A percentile compares a stretch with the other conserved stretches of the same genome.
Evolutionary conservation across 2,329 filamentous ascomycete genomes (phyloP).

Genomic region (Beauveria asiatica): DNA sequence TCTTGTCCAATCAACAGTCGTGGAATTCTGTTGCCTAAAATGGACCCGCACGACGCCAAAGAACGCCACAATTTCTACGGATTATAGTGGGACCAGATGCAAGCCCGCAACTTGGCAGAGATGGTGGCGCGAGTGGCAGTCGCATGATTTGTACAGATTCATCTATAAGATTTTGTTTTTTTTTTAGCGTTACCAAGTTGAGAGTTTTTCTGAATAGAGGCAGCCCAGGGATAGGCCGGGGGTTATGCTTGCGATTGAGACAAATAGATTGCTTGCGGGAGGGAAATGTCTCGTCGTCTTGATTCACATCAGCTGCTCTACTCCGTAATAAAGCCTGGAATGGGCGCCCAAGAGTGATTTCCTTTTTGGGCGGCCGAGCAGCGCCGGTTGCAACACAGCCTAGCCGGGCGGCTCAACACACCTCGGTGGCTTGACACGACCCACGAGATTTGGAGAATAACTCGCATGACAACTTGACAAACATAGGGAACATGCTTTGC

Average conservation of each 20-base stretch:
- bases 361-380: neutral
- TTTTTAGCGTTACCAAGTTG: too few relatives aligned
- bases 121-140: neutral
- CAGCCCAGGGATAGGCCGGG: neutral
- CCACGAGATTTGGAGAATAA: neutral
- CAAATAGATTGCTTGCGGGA: neutral
- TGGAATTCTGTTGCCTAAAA: conserved; percentile 7
- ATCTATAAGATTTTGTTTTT: too few relatives aligned
- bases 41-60: neutral
- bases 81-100: neutral
- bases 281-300: neutral
- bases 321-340: neutral
- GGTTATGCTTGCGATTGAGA: neutral
- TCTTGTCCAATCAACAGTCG: neutral
- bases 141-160: too few relatives aligned
- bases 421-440: neutral
- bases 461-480: too few relatives aligned
- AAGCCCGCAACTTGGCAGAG: neutral
- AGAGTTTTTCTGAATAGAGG: too few relatives aligned
- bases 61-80: neutral
- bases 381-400: neutral
- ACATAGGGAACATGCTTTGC: too few relatives aligned
- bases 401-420: neutral
- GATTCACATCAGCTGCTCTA: neutral
- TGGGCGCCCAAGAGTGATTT: neutral